A percentile compares a stretch with the other conserved stretches of the same genome.
phyloP scores from a whole-genome alignment of 305 asterid genomes.

The Plantago rigida region DNA sequence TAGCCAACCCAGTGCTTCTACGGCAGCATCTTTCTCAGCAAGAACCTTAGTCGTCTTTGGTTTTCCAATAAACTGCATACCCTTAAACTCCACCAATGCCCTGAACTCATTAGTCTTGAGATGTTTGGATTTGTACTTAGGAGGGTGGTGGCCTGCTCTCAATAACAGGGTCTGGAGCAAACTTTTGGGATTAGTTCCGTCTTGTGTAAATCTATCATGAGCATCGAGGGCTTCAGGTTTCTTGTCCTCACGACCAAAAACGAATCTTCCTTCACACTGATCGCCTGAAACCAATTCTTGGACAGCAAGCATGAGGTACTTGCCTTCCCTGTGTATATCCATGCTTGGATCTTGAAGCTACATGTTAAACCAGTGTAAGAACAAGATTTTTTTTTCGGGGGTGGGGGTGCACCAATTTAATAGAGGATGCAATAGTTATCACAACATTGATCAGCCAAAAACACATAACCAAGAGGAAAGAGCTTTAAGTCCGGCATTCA shows the following conservation, averaged over 20 bases:
- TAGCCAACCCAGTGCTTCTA: constrained; percentile 89
- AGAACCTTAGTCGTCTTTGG: constrained; percentile 74
- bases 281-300: constrained; percentile 86
- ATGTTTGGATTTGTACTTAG: constrained; percentile 89
- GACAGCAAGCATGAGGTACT: constrained; percentile 81
- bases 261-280: constrained; percentile 82
- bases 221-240: constrained; percentile 41
- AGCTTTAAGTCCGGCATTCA: not conserved
- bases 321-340: constrained; percentile 90
- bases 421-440: not conserved
- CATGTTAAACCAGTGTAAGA: constrained; percentile 20
- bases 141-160: constrained; percentile 98
- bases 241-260: constrained; percentile 86
- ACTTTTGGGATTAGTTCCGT: constrained; percentile 88
- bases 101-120: constrained; percentile 87
- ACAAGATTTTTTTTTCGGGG: not conserved
- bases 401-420: no score
- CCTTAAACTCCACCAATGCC: constrained; percentile 84
- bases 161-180: constrained; percentile 81
- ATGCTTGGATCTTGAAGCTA: constrained; percentile 74
- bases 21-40: constrained; percentile 92
- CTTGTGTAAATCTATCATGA: constrained; percentile 63
- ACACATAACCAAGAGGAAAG: not conserved
- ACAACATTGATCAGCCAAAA: not conserved
- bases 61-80: constrained; percentile 96